phyloP scores from a whole-genome alignment of 345 rosid genomes.

The Melastoma malabathricum region DNA sequence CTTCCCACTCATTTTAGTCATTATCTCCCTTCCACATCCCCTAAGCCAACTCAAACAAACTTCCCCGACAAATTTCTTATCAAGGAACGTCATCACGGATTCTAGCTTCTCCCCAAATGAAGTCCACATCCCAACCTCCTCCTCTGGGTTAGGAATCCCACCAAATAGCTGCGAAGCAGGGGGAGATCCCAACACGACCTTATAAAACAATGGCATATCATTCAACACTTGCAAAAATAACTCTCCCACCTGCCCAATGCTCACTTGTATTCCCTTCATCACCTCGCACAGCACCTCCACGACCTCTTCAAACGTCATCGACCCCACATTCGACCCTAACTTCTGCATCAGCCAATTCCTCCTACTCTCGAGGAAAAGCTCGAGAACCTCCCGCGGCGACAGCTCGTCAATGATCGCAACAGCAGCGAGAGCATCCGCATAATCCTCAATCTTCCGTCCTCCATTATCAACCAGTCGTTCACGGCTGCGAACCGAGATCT shows the following conservation, averaged over 20 bases:
- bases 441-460: conserved; percentile 36
- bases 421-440: conserved; percentile 82
- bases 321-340: conserved; percentile 31
- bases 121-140: conserved; percentile 85
- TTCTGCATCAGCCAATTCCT: conserved; percentile 69
- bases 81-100: conserved; percentile 38
- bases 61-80: conserved; percentile 39
- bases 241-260: conserved; percentile 83
- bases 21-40: conserved; percentile 48
- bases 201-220: conserved; percentile 85
- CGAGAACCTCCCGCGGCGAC: conserved; percentile 54
- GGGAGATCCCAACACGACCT: conserved; percentile 68
- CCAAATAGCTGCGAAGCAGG: conserved; percentile 93
- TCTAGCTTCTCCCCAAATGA: conserved; percentile 71
- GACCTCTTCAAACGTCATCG: conserved; percentile 23
- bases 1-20: conserved; percentile 51
- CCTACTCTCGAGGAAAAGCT: conserved; percentile 64
- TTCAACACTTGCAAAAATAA: conserved; percentile 78
- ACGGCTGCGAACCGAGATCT: conserved; percentile 86
- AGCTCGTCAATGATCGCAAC: conserved; percentile 73
- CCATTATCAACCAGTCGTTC: conserved; percentile 72
- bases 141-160: conserved; percentile 87
- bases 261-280: conserved; percentile 62
- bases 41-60: conserved; percentile 76
- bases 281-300: conserved; percentile 63